A percentile compares a stretch with the other conserved stretches of the same genome.
Evolutionary conservation across 2,329 filamentous ascomycete species (phyloP).

Genomic region (Trichoderma gracile): DNA sequence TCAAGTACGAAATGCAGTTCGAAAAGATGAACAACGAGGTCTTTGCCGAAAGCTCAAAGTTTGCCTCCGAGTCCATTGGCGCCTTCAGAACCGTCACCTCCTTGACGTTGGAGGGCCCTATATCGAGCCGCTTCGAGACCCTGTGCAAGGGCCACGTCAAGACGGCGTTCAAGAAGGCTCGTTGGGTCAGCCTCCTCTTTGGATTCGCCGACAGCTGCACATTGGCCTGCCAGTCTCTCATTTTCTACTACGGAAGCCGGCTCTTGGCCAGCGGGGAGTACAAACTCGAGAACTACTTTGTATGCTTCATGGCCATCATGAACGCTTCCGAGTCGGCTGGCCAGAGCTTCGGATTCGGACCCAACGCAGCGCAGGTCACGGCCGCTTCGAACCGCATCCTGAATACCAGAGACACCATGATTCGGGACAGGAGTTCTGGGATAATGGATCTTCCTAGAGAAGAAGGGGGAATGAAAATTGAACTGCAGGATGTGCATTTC

Average conservation of each 20-base stretch:
- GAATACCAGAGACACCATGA: slow-evolving; percentile 48
- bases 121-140: slow-evolving; percentile 60
- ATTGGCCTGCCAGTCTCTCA: slow-evolving; percentile 62
- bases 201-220: slow-evolving; percentile 68
- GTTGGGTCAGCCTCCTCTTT: slow-evolving; percentile 64
- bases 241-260: slow-evolving; percentile 66
- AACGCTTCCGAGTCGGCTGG: slow-evolving; percentile 68
- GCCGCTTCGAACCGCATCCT: slow-evolving; percentile 63
- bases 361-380: slow-evolving; percentile 61
- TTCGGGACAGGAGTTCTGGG: slow-evolving; percentile 38
- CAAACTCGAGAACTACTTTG: slow-evolving; percentile 49
- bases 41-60: slow-evolving; percentile 71
- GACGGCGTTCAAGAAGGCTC: slow-evolving; percentile 61
- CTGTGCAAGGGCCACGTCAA: slow-evolving; percentile 61
- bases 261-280: slow-evolving; percentile 57
- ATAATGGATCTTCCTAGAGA: slow-evolving; percentile 46
- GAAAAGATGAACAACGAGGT: slow-evolving; percentile 67
- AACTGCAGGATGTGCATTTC: slow-evolving; percentile 59
- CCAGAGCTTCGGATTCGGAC: slow-evolving; percentile 66
- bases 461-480: slow-evolving; percentile 56
- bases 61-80: slow-evolving; percentile 71
- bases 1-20: slow-evolving; percentile 64
- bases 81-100: slow-evolving; percentile 72
- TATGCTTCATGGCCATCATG: slow-evolving; percentile 65
- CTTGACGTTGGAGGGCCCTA: slow-evolving; percentile 67